Conservation (phyloP, 441 rosid species). For the Sinapis alba region DNA sequence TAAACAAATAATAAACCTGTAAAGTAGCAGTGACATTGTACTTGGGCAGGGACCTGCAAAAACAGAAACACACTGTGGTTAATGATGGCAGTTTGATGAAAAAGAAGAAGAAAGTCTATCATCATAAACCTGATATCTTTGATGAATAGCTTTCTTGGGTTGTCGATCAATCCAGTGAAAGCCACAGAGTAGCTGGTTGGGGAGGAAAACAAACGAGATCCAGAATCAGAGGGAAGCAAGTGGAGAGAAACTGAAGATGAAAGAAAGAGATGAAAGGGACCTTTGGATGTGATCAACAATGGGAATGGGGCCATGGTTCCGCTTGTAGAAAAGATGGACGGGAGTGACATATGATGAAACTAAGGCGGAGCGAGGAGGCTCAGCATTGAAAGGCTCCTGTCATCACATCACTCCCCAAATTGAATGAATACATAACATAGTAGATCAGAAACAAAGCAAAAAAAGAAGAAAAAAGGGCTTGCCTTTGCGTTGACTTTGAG, state of each 20-base stretch:
- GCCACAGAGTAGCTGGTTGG: conserved; percentile 58
- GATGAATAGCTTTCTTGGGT: conserved; percentile 61
- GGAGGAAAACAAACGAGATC: background rate
- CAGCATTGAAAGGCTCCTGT: conserved; percentile 97
- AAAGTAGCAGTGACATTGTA: conserved; percentile 47
- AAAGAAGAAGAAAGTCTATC: background rate
- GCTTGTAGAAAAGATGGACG: conserved; percentile 83
- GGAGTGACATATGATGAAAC: conserved; percentile 76
- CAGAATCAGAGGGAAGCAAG: background rate
- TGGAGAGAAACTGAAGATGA: background rate
- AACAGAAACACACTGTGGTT: background rate
- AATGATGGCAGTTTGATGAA: background rate
- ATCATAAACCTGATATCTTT: conserved; percentile 60
- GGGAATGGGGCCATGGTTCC: conserved; percentile 98
- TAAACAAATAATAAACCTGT: background rate
- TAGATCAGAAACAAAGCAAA: background rate
- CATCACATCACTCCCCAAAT: conserved; percentile 3
- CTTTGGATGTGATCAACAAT: no score
- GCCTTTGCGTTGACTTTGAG: conserved; percentile 84
- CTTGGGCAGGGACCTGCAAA: conserved; percentile 79
- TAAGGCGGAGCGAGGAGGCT: conserved; percentile 82
- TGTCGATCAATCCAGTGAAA: conserved; percentile 58
- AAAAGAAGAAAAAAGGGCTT: no score
- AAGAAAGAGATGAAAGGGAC: background rate
- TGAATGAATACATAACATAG: background rate